Conservation (phyloP, 1,284 basidiomycete genomes). For the Irpex sp. region DNA sequence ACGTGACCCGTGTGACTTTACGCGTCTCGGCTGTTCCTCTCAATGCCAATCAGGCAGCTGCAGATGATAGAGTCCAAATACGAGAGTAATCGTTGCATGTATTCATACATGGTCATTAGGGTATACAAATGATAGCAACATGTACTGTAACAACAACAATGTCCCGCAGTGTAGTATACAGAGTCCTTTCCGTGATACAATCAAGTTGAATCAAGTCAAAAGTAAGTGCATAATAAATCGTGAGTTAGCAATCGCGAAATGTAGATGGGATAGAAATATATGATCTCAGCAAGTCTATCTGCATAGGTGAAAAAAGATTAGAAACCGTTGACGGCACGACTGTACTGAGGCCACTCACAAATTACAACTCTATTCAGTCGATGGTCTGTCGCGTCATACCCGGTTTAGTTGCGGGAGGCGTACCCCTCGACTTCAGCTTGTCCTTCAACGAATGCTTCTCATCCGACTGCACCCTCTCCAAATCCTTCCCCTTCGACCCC, state of each 20-base stretch:
- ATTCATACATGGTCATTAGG: not conserved
- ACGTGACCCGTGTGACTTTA: constrained; percentile 5
- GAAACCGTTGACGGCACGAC: not conserved
- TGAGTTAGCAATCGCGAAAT: not conserved
- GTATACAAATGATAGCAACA: not conserved
- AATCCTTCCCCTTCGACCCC: constrained; percentile 12
- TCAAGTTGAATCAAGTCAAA: not conserved
- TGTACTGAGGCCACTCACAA: not conserved
- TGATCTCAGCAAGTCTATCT: too few relatives aligned
- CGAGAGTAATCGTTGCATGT: not conserved
- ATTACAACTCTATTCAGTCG: constrained; percentile 21
- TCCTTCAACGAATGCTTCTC: constrained; percentile 26
- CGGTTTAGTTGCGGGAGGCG: constrained; percentile 23
- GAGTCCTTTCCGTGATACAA: not conserved
- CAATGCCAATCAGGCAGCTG: too few relatives aligned
- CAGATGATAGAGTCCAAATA: not conserved
- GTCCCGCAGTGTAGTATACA: not conserved
- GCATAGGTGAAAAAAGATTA: not conserved
- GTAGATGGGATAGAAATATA: not conserved
- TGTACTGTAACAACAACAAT: constrained; percentile 2
- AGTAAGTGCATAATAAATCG: not conserved
- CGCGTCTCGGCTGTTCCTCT: constrained; percentile 1
- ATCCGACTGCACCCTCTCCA: constrained; percentile 19
- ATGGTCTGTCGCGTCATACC: constrained; percentile 33
- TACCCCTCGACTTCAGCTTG: constrained; percentile 3